A percentile compares a stretch with the other conserved stretches of the same genome.
Evolutionary conservation across 176 grass and related monocot species (phyloP).

Genomic region (barley (Hordeum vulgare)): MorexV3_pseudomolecules_assembly NC_058524.1:517853164-517853663

Average conservation of each 20-base stretch:
- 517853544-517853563: conserved; percentile 21
- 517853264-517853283: neutral
- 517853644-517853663: neutral
- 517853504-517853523: neutral
- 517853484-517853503: neutral
- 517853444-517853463: neutral
- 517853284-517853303: neutral
- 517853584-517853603: neutral
- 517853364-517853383: neutral
- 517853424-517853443: neutral
- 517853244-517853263: neutral
- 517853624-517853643: neutral
- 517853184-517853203: conserved; percentile 95
- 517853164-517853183: conserved; percentile 97
- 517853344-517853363: conserved; percentile 1
- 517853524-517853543: neutral
- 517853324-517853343: neutral
- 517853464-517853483: neutral
- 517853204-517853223: conserved; percentile 93
- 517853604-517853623: neutral
- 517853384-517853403: neutral
- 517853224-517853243: neutral
- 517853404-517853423: conserved; percentile 1
- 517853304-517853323: neutral
- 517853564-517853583: neutral